Percentiles rank a stretch among this genome's conserved stretches.
These are phyloP conservation scores for Heritiera littoralis DNA, from an alignment of 345 rosid species.

Conservation along the genomic window DNA sequence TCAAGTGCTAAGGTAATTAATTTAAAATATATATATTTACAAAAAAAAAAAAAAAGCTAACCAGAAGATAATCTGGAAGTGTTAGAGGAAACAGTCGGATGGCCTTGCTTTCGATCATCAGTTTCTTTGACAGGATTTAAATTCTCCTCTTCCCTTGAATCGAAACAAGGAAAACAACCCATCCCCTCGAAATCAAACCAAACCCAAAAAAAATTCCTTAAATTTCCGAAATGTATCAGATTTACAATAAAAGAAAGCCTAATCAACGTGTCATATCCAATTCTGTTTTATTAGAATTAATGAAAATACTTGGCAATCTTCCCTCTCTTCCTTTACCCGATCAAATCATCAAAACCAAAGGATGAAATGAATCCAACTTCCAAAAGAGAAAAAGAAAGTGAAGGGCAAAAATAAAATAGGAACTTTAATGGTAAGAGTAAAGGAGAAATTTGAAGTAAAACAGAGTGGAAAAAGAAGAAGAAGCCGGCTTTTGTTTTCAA, in stretches of 20 bases:
- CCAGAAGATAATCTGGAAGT: constrained; percentile 77
- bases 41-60: constrained; percentile 27
- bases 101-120: constrained; percentile 52
- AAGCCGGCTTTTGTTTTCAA: background rate
- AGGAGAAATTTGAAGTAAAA: background rate
- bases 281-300: background rate
- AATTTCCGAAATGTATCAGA: constrained; percentile 25
- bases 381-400: background rate
- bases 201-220: constrained; percentile 24
- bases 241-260: background rate
- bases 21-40: background rate
- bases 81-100: constrained; percentile 52
- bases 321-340: background rate
- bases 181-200: constrained; percentile 40
- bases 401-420: background rate
- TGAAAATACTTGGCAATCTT: background rate
- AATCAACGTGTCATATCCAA: background rate
- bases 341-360: background rate
- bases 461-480: background rate
- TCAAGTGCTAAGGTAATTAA: constrained; percentile 25
- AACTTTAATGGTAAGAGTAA: background rate
- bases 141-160: constrained; percentile 81
- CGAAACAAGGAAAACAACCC: constrained; percentile 97
- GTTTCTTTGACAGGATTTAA: constrained; percentile 62
- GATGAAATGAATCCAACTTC: background rate